phyloP scores from a whole-genome alignment of 2,329 filamentous ascomycete species.

The Plenodomus lindquistii region DNA sequence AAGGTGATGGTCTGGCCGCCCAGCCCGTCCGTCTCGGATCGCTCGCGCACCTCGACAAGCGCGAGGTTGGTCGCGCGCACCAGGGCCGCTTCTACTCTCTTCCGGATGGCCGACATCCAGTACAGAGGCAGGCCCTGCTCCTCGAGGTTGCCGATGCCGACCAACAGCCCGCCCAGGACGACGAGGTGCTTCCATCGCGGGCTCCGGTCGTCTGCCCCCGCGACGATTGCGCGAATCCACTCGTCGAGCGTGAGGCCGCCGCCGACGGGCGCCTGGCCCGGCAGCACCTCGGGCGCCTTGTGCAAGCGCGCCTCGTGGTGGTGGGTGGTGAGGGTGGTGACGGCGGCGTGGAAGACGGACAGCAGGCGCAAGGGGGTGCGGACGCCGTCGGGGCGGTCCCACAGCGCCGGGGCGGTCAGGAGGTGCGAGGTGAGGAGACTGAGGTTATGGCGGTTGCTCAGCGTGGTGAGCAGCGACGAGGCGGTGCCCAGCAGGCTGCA shows the following conservation, averaged over 20 bases:
- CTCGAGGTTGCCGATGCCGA: constrained; percentile 64
- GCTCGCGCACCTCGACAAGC: constrained; percentile 59
- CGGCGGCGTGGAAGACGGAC: constrained; percentile 72
- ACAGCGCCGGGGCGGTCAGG: constrained; percentile 71
- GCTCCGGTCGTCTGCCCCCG: constrained; percentile 63
- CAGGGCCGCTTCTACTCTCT: constrained; percentile 72
- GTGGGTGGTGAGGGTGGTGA: constrained; percentile 58
- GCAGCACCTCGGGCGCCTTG: constrained; percentile 30
- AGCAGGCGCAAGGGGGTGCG: constrained; percentile 67
- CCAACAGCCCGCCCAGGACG: constrained; percentile 76
- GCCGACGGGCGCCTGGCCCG: constrained; percentile 37
- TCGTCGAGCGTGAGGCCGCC: constrained; percentile 58
- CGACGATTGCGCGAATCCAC: constrained; percentile 63
- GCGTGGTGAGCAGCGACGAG: constrained; percentile 66
- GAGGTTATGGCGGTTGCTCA: constrained; percentile 76
- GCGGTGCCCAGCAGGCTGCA: constrained; percentile 64
- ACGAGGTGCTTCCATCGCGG: constrained; percentile 81
- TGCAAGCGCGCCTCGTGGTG: constrained; percentile 42
- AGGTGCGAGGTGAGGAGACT: constrained; percentile 73
- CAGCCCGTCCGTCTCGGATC: constrained; percentile 56
- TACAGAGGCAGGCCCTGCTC: constrained; percentile 59
- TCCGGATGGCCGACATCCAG: constrained; percentile 64
- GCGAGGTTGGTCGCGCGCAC: constrained; percentile 78
- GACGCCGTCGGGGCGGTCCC: constrained; percentile 65
- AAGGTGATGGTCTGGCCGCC: constrained; percentile 61